phyloP scores from a whole-genome alignment of 176 grass and related monocot species.

The Rhynchospora breviuscula region DNA sequence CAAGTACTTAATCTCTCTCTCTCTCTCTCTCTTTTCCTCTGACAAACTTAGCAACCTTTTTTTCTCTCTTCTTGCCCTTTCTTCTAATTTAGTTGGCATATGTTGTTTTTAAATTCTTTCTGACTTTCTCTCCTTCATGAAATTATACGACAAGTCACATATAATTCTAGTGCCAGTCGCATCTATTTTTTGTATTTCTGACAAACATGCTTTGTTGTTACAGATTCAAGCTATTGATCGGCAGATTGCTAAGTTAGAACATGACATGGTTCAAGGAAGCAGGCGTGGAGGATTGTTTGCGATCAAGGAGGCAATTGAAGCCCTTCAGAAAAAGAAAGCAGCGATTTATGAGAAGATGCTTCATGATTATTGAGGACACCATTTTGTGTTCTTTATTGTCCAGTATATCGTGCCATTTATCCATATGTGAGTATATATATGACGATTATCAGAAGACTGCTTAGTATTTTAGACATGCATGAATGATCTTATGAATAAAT shows the following conservation, averaged over 20 bases:
- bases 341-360: slow-evolving; percentile 22
- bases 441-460: neutral
- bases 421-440: neutral
- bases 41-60: too few relatives aligned
- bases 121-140: neutral
- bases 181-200: neutral
- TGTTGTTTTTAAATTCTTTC: neutral
- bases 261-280: neutral
- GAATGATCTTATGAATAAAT: neutral
- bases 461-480: neutral
- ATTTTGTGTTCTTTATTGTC: neutral
- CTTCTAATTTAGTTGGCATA: neutral
- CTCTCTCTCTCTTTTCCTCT: neutral
- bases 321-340: neutral
- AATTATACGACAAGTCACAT: neutral
- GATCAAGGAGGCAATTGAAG: slow-evolving; percentile 21
- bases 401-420: neutral
- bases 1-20: slow-evolving; percentile 16
- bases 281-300: neutral
- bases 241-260: slow-evolving; percentile 16
- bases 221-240: slow-evolving; percentile 33
- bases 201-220: neutral
- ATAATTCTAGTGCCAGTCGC: neutral
- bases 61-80: too few relatives aligned
- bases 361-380: neutral